These are phyloP conservation scores for Carex littledalei DNA, from an alignment of 176 grass and related monocot genomes.

Conservation along the genomic window DNA sequence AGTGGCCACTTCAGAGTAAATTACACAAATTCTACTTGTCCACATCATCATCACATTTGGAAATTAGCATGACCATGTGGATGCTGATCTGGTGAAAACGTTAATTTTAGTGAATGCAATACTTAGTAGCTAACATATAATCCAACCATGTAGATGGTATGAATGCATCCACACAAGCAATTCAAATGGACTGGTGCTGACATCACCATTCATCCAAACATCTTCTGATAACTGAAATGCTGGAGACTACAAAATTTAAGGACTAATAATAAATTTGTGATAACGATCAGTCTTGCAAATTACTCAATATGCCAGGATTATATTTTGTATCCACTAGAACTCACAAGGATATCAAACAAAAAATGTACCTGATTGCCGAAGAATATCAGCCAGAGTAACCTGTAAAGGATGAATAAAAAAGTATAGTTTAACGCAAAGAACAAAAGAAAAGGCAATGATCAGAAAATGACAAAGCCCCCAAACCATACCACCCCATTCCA, in stretches of 20 bases:
- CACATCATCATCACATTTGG: background rate
- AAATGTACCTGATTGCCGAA: conserved; percentile 74
- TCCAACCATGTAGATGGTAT: background rate
- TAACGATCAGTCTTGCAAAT: background rate
- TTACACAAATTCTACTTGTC: background rate
- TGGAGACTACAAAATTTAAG: background rate
- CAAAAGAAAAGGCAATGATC: conserved; percentile 5
- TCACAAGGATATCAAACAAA: background rate
- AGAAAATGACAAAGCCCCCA: background rate
- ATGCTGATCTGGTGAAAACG: no score
- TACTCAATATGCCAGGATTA: background rate
- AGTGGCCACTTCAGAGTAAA: background rate
- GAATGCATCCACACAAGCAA: background rate
- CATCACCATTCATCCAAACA: background rate
- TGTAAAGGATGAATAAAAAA: conserved; percentile 21
- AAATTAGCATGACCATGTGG: background rate
- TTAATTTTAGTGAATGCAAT: background rate
- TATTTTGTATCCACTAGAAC: background rate
- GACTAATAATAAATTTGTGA: background rate
- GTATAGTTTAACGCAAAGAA: background rate
- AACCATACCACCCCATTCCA: background rate
- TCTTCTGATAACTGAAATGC: background rate
- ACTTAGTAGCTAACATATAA: background rate
- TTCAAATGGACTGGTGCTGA: background rate
- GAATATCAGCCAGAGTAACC: conserved; percentile 96